These are phyloP conservation scores for Prunus mume DNA, from an alignment of 306 rosid genomes.

Conservation along the genomic window DNA sequence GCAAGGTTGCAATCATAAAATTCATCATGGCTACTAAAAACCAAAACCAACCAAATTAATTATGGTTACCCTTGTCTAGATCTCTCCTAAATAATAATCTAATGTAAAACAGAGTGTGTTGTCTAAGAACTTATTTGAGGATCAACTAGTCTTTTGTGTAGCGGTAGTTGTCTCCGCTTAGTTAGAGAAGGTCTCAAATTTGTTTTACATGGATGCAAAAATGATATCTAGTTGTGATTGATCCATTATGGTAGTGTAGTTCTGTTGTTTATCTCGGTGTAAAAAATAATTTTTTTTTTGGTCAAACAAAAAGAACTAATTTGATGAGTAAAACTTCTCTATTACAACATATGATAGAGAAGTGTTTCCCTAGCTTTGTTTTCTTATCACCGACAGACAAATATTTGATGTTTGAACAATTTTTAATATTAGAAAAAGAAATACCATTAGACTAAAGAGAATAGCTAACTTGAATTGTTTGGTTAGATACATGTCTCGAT, in stretches of 20 bases:
- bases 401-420: not conserved
- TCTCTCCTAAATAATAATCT: not conserved
- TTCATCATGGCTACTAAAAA: not conserved
- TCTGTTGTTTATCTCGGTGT: no score
- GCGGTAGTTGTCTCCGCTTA: no score
- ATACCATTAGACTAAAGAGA: not conserved
- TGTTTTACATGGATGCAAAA: no score
- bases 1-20: constrained; percentile 1
- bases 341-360: not conserved
- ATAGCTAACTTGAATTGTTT: no score
- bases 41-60: not conserved
- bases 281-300: no score
- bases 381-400: not conserved
- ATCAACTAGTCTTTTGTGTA: no score
- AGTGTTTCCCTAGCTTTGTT: not conserved
- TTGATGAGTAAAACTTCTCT: not conserved
- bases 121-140: not conserved
- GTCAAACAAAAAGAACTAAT: no score
- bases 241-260: no score
- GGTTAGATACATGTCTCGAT: no score
- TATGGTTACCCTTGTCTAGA: not conserved
- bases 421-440: not conserved
- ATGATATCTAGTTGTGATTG: no score
- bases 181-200: no score
- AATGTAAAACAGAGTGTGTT: not conserved